phyloP scores from a whole-genome alignment of 129 eudicot species.

The Heracleum sosnowskyi region DNA sequence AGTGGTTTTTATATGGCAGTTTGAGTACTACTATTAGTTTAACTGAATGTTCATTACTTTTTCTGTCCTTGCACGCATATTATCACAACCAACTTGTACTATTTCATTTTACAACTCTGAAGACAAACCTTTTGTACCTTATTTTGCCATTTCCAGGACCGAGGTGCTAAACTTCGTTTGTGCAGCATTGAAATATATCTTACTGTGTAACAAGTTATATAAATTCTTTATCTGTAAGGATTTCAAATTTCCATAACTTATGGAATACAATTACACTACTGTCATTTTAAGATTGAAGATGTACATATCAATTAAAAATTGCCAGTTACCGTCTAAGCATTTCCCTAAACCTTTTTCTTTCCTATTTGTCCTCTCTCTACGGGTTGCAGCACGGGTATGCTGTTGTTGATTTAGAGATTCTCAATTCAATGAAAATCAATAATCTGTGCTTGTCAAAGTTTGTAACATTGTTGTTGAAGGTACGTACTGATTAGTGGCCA shows the following conservation, averaged over 20 bases:
- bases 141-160: neutral
- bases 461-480: slow-evolving; percentile 65
- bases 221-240: neutral
- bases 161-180: neutral
- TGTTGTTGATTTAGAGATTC: slow-evolving; percentile 43
- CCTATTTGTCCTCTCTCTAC: neutral
- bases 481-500: slow-evolving; percentile 29
- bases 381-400: slow-evolving; percentile 79
- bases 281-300: neutral
- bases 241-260: neutral
- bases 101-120: neutral
- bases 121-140: neutral
- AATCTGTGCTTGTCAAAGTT: slow-evolving; percentile 66
- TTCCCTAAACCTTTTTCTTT: slow-evolving; percentile 2
- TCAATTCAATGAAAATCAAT: slow-evolving; percentile 37
- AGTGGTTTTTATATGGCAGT: neutral
- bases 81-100: neutral
- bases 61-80: neutral
- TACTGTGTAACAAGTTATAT: neutral
- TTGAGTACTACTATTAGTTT: neutral
- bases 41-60: neutral
- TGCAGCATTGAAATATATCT: neutral
- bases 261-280: neutral
- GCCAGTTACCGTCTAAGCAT: neutral
- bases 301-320: neutral